Percentiles rank a stretch among this genome's conserved stretches.
phyloP scores from a whole-genome alignment of 371 early-diverging fungal genomes.

The Mucor indicus region DNA sequence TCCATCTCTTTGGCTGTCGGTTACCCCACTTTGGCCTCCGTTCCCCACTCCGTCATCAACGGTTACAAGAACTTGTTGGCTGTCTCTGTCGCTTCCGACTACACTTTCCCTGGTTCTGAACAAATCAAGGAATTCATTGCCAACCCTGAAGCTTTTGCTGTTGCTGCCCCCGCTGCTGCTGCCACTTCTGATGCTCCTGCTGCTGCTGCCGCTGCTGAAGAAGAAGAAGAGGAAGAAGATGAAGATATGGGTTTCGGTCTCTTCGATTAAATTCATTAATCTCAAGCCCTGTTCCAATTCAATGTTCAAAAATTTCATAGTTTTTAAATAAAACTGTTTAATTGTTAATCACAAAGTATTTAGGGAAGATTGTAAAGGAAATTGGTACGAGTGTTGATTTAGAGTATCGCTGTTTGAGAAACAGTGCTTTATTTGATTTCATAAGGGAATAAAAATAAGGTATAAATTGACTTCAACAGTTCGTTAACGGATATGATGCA shows the following conservation, averaged over 20 bases:
- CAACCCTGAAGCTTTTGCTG: constrained; percentile 85
- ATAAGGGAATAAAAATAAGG: too few relatives aligned
- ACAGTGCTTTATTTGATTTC: too few relatives aligned
- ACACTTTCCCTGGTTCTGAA: constrained; percentile 91
- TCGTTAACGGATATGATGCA: constrained; percentile 28
- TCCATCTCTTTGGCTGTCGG: constrained; percentile 93
- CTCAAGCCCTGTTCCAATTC: too few relatives aligned
- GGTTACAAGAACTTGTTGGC: constrained; percentile 95
- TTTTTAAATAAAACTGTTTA: too few relatives aligned
- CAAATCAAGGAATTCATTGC: constrained; percentile 89
- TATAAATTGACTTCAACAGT: too few relatives aligned
- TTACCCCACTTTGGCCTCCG: constrained; percentile 95
- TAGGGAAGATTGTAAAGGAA: too few relatives aligned
- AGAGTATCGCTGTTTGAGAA: too few relatives aligned
- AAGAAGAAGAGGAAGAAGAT: constrained; percentile 50
- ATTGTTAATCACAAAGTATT: too few relatives aligned
- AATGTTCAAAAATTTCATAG: too few relatives aligned
- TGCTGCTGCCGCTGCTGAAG: constrained; percentile 46
- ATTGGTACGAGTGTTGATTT: too few relatives aligned
- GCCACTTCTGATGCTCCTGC: constrained; percentile 44
- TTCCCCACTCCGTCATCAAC: constrained; percentile 97
- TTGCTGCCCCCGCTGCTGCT: constrained; percentile 60
- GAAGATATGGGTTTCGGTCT: constrained; percentile 52
- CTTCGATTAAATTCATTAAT: constrained; percentile 28
- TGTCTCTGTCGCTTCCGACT: constrained; percentile 90